Evolutionary conservation across 2,329 filamentous ascomycete genomes (phyloP).

Genomic region (Aspergillus puulaauensis): DNA sequence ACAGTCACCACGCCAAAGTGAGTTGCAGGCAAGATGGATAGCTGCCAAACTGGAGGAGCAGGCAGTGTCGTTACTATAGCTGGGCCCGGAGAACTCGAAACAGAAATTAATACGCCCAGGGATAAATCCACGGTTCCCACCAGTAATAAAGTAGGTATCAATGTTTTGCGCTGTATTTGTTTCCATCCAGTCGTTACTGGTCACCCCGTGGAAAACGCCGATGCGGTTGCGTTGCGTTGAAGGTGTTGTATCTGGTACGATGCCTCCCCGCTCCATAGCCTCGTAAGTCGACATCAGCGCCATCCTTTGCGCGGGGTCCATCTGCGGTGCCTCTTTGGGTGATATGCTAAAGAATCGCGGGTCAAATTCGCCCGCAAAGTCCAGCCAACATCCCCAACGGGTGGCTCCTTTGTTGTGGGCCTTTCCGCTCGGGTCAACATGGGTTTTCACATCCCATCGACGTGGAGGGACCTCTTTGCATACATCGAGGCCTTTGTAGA

Average conservation of each 20-base stretch:
- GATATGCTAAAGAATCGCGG: conserved; percentile 88
- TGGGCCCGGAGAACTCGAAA: conserved; percentile 73
- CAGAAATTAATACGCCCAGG: conserved; percentile 54
- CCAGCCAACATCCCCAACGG: background rate
- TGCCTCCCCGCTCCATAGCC: conserved; percentile 77
- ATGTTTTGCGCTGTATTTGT: conserved; percentile 71
- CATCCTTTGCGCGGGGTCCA: conserved; percentile 77
- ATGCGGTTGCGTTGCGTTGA: conserved; percentile 65
- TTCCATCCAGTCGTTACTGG: conserved; percentile 75
- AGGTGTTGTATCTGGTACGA: conserved; percentile 69
- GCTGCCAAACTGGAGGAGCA: conserved; percentile 74
- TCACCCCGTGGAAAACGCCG: conserved; percentile 73
- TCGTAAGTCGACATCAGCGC: conserved; percentile 77
- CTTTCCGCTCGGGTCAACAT: background rate
- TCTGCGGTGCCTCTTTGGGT: conserved; percentile 74
- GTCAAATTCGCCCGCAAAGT: conserved; percentile 65
- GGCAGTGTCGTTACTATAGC: conserved; percentile 72
- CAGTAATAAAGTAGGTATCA: conserved; percentile 67
- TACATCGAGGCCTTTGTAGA: background rate
- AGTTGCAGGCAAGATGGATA: conserved; percentile 70
- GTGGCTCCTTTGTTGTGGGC: background rate
- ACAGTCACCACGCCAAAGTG: conserved; percentile 72
- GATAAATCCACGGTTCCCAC: conserved; percentile 55
- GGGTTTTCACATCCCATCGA: background rate
- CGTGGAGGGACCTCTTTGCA: background rate